These are phyloP conservation scores for Diaporthe sp. DNA, from an alignment of 2,329 filamentous ascomycete species.

Conservation along the genomic window DNA sequence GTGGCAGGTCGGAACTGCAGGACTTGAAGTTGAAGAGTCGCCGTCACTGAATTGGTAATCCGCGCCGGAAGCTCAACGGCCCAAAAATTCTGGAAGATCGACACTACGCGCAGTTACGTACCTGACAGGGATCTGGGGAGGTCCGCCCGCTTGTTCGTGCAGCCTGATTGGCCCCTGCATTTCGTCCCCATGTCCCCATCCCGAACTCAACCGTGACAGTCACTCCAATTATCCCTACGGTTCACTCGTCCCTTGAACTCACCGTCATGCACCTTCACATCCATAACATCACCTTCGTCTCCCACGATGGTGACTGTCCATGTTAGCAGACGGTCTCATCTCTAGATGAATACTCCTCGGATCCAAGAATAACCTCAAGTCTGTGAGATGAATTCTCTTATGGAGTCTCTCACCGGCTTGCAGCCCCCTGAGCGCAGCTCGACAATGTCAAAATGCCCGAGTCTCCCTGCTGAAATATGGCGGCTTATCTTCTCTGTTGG, in stretches of 20 bases:
- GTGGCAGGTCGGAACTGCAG: neutral
- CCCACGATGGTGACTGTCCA: neutral
- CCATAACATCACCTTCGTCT: neutral
- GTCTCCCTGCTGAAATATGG: neutral
- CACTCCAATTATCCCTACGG: too few species aligned
- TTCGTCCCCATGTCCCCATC: neutral
- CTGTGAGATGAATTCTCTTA: neutral
- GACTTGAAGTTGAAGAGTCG: neutral
- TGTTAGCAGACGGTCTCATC: neutral
- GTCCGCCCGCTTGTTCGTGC: too few species aligned
- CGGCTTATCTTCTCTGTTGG: neutral
- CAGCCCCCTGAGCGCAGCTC: neutral
- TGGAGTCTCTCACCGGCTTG: neutral
- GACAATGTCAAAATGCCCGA: neutral
- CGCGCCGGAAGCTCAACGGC: constrained; percentile 12
- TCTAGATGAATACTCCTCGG: neutral
- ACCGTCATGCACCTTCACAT: neutral
- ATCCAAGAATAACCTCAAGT: neutral
- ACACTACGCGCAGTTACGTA: constrained; percentile 7
- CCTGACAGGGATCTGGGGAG: constrained; percentile 5
- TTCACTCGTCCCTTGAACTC: neutral
- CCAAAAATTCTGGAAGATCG: constrained; percentile 35
- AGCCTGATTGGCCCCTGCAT: neutral
- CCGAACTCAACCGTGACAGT: neutral
- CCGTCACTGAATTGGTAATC: constrained; percentile 34